Conservation (phyloP, 495 filamentous ascomycete genomes). For the Barbatosphaeria neglecta region DNA sequence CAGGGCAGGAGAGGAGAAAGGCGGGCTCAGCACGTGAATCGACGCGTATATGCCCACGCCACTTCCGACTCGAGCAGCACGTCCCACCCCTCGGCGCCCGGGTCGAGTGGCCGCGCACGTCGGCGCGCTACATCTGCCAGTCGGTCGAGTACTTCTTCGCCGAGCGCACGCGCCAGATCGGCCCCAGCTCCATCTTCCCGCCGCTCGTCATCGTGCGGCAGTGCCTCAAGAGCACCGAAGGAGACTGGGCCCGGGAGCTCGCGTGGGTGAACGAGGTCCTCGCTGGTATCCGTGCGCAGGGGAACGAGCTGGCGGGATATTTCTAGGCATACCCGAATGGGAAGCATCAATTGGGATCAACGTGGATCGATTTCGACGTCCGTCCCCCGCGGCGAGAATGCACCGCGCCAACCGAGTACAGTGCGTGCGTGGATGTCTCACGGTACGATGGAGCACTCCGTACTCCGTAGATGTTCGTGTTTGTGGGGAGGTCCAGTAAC, state of each 20-base stretch:
- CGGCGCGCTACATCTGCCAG: conserved; percentile 4
- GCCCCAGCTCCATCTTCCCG: conserved; percentile 1
- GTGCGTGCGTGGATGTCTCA: too few species aligned
- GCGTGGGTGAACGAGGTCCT: neutral
- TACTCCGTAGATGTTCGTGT: too few species aligned
- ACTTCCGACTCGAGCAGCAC: neutral
- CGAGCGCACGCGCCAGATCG: conserved; percentile 1
- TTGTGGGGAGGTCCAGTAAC: too few species aligned
- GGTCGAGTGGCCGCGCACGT: neutral
- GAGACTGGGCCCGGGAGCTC: neutral
- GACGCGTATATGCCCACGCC: neutral
- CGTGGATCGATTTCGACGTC: too few species aligned
- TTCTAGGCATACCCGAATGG: neutral
- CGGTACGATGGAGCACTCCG: too few species aligned
- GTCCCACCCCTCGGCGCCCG: neutral
- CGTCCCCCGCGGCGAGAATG: too few species aligned
- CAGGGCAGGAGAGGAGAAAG: neutral
- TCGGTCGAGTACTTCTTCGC: conserved; percentile 8
- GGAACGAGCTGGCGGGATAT: neutral
- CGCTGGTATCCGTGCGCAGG: neutral
- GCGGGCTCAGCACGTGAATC: neutral
- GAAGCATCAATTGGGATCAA: too few species aligned
- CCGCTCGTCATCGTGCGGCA: neutral
- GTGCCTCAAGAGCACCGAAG: neutral
- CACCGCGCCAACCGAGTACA: too few species aligned